phyloP scores from a whole-genome alignment of 2,329 filamentous ascomycete species.

The Xylaria sp. region DNA sequence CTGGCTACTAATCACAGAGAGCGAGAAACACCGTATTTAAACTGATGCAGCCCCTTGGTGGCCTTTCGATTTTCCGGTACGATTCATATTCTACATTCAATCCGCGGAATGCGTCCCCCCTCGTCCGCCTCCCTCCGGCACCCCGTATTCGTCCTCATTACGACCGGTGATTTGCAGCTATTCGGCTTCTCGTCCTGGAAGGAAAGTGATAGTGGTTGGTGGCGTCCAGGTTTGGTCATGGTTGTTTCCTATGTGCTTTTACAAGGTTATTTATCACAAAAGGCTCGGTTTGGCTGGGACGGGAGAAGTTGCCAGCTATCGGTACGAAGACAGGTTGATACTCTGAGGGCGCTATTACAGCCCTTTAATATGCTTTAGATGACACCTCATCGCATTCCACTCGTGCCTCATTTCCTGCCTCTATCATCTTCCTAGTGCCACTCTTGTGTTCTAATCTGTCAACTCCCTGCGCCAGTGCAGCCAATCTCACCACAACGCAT shows the following conservation, averaged over 20 bases:
- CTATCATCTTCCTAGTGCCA: constrained; percentile 7
- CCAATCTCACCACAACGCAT: background rate
- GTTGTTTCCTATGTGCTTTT: constrained; percentile 16
- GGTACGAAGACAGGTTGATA: constrained; percentile 22
- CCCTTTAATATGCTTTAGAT: constrained; percentile 23
- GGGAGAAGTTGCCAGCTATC: constrained; percentile 16
- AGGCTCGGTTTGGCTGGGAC: constrained; percentile 20
- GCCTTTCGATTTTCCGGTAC: constrained; percentile 15
- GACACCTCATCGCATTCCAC: constrained; percentile 16
- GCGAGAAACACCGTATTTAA: constrained; percentile 32
- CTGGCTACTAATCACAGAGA: constrained; percentile 26
- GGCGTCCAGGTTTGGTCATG: constrained; percentile 27
- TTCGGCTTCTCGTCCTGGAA: constrained; percentile 19
- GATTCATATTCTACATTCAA: constrained; percentile 11
- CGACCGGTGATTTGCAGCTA: constrained; percentile 14
- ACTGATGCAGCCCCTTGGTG: constrained; percentile 18
- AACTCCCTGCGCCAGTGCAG: background rate
- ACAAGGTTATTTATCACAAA: constrained; percentile 20
- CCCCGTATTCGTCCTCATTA: constrained; percentile 21
- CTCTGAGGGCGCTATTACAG: constrained; percentile 9
- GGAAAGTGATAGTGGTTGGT: constrained; percentile 24
- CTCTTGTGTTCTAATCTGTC: constrained; percentile 4
- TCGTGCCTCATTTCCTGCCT: constrained; percentile 7
- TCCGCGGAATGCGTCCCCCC: constrained; percentile 11
- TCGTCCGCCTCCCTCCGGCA: constrained; percentile 4